Evolutionary conservation across 2,329 filamentous ascomycete species (phyloP).

Genomic region (Stagonosporopsis rhizophila): DNA sequence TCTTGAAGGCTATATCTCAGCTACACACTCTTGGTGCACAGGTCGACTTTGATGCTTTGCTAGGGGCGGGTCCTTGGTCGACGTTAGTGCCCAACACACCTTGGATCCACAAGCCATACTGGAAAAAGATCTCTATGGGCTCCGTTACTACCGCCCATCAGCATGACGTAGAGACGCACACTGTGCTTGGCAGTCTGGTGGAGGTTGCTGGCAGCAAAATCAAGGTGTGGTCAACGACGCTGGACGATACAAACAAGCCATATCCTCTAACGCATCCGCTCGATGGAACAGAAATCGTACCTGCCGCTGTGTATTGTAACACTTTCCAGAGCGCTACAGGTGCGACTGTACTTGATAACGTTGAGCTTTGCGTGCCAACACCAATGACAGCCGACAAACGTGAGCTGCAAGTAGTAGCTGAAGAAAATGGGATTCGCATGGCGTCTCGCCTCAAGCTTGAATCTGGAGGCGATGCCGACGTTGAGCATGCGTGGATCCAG

Average conservation of each 20-base stretch:
- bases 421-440: constrained; percentile 42
- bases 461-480: neutral
- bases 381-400: constrained; percentile 44
- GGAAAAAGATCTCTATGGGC: constrained; percentile 23
- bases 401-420: constrained; percentile 49
- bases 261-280: constrained; percentile 53
- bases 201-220: constrained; percentile 21
- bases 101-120: constrained; percentile 35
- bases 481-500: constrained; percentile 42
- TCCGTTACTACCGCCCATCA: constrained; percentile 1
- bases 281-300: constrained; percentile 54
- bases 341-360: constrained; percentile 37
- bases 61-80: constrained; percentile 18
- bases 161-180: constrained; percentile 27
- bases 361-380: constrained; percentile 49
- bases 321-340: constrained; percentile 50
- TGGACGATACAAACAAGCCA: constrained; percentile 51
- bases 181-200: constrained; percentile 20
- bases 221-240: constrained; percentile 36
- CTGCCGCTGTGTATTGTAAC: constrained; percentile 53
- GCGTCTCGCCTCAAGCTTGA: constrained; percentile 41
- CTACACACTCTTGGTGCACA: constrained; percentile 41
- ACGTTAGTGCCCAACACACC: constrained; percentile 27
- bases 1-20: constrained; percentile 39
- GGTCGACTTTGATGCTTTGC: constrained; percentile 32